Base-by-base conservation (phyloP, 1,284 basidiomycete species). In the Puccinia triticina region DNA sequence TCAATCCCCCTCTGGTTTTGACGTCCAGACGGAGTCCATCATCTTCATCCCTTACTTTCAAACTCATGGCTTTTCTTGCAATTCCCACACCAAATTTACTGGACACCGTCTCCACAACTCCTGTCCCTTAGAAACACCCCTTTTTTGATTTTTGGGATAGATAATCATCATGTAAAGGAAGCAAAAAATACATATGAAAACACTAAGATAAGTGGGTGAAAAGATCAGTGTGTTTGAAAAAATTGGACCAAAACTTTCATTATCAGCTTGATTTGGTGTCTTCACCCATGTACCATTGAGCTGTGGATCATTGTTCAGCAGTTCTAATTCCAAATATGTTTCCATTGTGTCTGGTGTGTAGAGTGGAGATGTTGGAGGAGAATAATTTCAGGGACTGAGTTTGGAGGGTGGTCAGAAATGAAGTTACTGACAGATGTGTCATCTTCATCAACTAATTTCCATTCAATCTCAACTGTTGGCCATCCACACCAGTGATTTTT, bases 301-400 rank as follows among this genome's bases (percentile, higher is more conserved):
- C 85, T 96, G 93, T 12, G 96, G 96, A 87, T 99, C 90, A 85
- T 99, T 96, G 85, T 94, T 94, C 71, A 95, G 87, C 16, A 94
- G 96, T 98, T 7, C 93, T 93, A 59, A 96, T 91, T 7, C 96
- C 96, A 64, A 99, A 90, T 40, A 99, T 88, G 83, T 98, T 98
- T 11, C 91, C 94, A 86, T 97, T 94, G 87, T 98, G 96, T 90
- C 95, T 91, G 0, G 93, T 85, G 29, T 88, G 75, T 2, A 88
- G 83, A 11, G 86, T 87, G 79, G 18, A 21, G n/a, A n/a, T 46
- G 1, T 78, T 14, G 7, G 18, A 59, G 2, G 8, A 46, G 53
- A 2, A 12, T 64, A 16, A 66, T 0, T 0, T 43, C 34, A 71
- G 29, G 7, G 34, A 90, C 84, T 94, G 89, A 90, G 95, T 91